Evolutionary conservation across 2,329 filamentous ascomycete species (phyloP).

Genomic region (Pseudocercospora ulei): DNA sequence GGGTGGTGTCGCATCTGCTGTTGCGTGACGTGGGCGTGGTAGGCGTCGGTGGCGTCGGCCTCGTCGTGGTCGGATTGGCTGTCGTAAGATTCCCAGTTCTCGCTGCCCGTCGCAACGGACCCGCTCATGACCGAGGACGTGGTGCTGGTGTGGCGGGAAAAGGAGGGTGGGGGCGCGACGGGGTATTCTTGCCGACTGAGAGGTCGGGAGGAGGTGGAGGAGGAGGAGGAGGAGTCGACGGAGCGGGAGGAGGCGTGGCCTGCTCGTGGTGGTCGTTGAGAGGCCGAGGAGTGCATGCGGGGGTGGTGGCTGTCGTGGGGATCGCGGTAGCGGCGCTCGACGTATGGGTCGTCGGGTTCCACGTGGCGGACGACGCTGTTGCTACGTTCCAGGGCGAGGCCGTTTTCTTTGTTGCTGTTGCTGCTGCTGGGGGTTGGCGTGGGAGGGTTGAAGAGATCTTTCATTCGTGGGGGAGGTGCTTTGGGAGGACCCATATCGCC

Average conservation of each 20-base stretch:
- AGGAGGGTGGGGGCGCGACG: conserved; percentile 31
- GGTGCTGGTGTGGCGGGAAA: conserved; percentile 31
- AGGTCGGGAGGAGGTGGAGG: conserved; percentile 26
- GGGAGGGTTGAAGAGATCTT: conserved; percentile 59
- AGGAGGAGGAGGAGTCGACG: conserved; percentile 28
- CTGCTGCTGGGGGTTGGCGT: conserved; percentile 39
- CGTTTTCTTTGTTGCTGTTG: conserved; percentile 30
- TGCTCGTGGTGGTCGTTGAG: conserved; percentile 4
- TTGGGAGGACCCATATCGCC: conserved; percentile 40
- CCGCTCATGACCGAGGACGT: conserved; percentile 33
- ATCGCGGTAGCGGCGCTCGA: conserved; percentile 45
- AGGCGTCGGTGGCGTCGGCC: conserved; percentile 64
- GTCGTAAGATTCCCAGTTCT: conserved; percentile 97
- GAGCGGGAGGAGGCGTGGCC: conserved; percentile 17
- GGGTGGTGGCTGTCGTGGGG: conserved; percentile 20
- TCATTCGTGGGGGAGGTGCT: conserved; percentile 83
- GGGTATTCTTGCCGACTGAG: conserved; percentile 26
- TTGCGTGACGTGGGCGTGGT: conserved; percentile 61
- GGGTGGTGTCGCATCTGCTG: conserved; percentile 56
- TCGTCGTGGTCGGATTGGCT: conserved; percentile 44
- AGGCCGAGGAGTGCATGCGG: conserved; percentile 20
- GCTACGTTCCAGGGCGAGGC: conserved; percentile 43
- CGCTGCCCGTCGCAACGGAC: conserved; percentile 50
- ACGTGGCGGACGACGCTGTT: conserved; percentile 52
- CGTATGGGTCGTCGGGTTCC: conserved; percentile 74